Conservation (phyloP, 306 rosid genomes). For the Crotalaria pallida region DNA sequence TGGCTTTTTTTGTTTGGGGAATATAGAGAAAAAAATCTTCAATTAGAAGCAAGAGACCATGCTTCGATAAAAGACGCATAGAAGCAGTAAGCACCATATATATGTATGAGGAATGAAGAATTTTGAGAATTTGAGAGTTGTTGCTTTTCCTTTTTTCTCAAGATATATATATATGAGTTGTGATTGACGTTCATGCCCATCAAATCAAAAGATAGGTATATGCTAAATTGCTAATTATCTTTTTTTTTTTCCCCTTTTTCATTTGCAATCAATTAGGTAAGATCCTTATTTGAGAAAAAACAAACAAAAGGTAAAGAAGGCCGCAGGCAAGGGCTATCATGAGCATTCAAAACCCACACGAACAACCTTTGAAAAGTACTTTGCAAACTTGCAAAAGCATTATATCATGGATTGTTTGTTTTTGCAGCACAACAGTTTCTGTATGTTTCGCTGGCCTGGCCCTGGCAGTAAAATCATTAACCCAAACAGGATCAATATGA, state of each 20-base stretch:
- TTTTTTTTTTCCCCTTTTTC: background rate
- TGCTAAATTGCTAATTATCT: background rate
- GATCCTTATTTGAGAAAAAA: constrained; percentile 33
- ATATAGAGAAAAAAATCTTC: constrained; percentile 46
- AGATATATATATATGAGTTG: constrained; percentile 22
- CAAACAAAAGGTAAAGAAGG: constrained; percentile 40
- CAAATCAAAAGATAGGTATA: constrained; percentile 25
- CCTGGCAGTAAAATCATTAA: constrained; percentile 18
- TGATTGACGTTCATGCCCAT: constrained; percentile 37
- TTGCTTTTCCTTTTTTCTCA: constrained; percentile 21
- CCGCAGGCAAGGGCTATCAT: constrained; percentile 40
- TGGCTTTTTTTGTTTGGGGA: constrained; percentile 43
- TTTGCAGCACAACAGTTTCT: constrained; percentile 16
- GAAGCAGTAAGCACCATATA: constrained; percentile 7
- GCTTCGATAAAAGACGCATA: constrained; percentile 27
- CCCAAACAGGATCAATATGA: background rate
- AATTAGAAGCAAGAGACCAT: constrained; percentile 43
- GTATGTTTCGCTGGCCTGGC: constrained; percentile 10
- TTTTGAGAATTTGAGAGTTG: background rate
- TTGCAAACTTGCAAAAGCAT: constrained; percentile 33
- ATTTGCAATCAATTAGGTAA: constrained; percentile 38
- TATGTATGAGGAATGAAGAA: too few relatives aligned
- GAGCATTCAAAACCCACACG: constrained; percentile 44
- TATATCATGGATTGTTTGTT: constrained; percentile 19
- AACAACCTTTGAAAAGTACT: constrained; percentile 41